Conservation (phyloP, 257 asterid species). For the Ocimum tenuiflorum region DNA sequence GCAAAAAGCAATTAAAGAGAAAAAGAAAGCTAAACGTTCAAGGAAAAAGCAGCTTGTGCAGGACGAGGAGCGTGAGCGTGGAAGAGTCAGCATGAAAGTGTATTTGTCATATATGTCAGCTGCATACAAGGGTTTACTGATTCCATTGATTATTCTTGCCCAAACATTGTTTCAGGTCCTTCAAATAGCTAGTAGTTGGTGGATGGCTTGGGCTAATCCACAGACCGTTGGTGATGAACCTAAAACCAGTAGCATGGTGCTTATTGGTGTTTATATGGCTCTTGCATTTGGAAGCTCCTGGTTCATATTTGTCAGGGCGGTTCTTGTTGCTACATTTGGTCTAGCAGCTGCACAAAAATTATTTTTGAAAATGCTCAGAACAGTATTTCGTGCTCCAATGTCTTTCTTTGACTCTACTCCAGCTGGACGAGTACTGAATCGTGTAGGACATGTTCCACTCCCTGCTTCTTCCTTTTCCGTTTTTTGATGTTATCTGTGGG, state of each 20-base stretch:
- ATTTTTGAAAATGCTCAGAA: constrained; percentile 65
- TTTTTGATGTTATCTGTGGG: not conserved
- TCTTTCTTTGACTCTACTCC: constrained; percentile 95
- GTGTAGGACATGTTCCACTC: constrained; percentile 35
- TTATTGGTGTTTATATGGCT: constrained; percentile 84
- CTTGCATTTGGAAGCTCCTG: constrained; percentile 94
- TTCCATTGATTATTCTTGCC: constrained; percentile 77
- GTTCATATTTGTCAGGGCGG: constrained; percentile 83
- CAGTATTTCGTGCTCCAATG: constrained; percentile 82
- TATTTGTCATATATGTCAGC: constrained; percentile 84
- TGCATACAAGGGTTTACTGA: constrained; percentile 81
- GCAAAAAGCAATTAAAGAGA: constrained; percentile 71
- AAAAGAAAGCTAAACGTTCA: constrained; percentile 75
- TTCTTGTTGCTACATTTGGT: constrained; percentile 90
- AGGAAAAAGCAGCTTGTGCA: constrained; percentile 89
- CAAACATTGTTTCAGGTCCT: constrained; percentile 87
- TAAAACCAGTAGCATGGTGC: constrained; percentile 63
- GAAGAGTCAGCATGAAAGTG: constrained; percentile 92
- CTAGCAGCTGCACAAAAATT: constrained; percentile 85
- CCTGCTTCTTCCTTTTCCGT: not conserved
- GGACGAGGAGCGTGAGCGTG: constrained; percentile 94
- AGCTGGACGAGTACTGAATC: constrained; percentile 83
- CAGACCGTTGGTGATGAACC: constrained; percentile 75
- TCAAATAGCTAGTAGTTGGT: constrained; percentile 96
- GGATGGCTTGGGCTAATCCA: constrained; percentile 99